Base-by-base conservation (phyloP, 208 protist species). In the Crithidia mellificae region DNA sequence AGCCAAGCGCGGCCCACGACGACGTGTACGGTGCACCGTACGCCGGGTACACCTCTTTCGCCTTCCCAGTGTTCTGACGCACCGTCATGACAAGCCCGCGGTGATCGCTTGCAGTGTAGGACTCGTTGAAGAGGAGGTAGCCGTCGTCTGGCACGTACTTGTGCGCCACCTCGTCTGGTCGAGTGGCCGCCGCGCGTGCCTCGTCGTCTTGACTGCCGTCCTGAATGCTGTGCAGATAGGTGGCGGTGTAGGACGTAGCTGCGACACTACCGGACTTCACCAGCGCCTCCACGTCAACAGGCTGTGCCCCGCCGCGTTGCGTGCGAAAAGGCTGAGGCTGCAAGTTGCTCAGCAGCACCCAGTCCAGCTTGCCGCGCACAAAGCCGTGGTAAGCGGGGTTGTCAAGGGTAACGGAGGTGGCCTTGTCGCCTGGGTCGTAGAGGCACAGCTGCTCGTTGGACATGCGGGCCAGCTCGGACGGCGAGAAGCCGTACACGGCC, bases 101-200 rank as follows among this genome's bases (percentile, higher is more conserved):
- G 66, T 94, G 89, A 62, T 92, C 86, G 29, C 78, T 90, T 5
- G 64, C 78, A 12, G 53, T 47, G 53, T 84, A 92, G 22, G 75
- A 15, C n/a, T 89, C 79, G 68, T 92, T 94, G 68, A 94, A 90
- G 34, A 89, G 69, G 2, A 94, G 51, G 54, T 91, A 92, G 52
- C 84, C 84, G 41, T 89, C 77, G 1, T 29, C 22, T 39, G 72
- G 74, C 30, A 70, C 65, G 47, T 32, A 54, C 47, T 55, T 58
- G 9, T 52, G 5, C 32, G 73, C 58, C 49, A 30, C 67, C 47
- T 62, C 63, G n/a, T 67, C 51, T 1, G 50, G 53, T 41, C 55
- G 41, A 25, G 27, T 59, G 25, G 39, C n/a, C n/a, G 38, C 25
- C 38, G 20, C 39, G 29, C 56, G 30, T 14, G 62, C 67, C 27